phyloP scores from a whole-genome alignment of 805 yeast species.

The Priceomyces medius region DNA sequence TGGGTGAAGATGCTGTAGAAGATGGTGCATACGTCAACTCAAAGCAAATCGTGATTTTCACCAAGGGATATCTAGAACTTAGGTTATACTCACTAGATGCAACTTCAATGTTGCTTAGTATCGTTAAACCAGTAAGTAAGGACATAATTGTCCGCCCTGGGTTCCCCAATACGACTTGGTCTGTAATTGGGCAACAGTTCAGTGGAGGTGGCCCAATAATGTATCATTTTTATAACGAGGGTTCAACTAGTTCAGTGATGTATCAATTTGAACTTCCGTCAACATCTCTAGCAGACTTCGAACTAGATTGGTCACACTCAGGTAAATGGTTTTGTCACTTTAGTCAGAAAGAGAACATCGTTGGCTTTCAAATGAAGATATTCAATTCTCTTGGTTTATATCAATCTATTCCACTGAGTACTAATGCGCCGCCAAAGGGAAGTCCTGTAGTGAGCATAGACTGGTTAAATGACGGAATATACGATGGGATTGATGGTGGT shows the following conservation, averaged over 20 bases:
- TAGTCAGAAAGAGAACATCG: constrained; percentile 19
- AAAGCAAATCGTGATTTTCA: constrained; percentile 32
- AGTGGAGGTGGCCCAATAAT: constrained; percentile 18
- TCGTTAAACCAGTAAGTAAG: constrained; percentile 31
- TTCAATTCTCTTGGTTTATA: constrained; percentile 27
- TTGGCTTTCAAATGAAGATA: constrained; percentile 28
- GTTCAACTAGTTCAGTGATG: constrained; percentile 27
- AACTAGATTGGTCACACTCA: constrained; percentile 29
- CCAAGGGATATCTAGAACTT: constrained; percentile 24
- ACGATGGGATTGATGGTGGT: constrained; percentile 5
- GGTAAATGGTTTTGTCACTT: constrained; percentile 37
- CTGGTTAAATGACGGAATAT: constrained; percentile 16
- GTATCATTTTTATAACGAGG: constrained; percentile 32
- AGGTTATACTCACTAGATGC: constrained; percentile 39
- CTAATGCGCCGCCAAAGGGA: constrained; percentile 4
- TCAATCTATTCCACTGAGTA: constrained; percentile 6
- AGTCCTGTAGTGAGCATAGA: constrained; percentile 15
- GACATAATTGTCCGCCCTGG: constrained; percentile 18
- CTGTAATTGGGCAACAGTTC: constrained; percentile 26
- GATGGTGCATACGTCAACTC: constrained; percentile 34
- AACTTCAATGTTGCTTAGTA: constrained; percentile 27
- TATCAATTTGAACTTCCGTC: constrained; percentile 21
- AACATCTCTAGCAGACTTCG: constrained; percentile 14
- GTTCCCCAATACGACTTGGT: constrained; percentile 26
- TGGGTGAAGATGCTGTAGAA: constrained; percentile 16